A percentile compares a stretch with the other conserved stretches of the same genome.
phyloP scores from a whole-genome alignment of 345 rosid genomes.

The Syzygium jambos region DNA sequence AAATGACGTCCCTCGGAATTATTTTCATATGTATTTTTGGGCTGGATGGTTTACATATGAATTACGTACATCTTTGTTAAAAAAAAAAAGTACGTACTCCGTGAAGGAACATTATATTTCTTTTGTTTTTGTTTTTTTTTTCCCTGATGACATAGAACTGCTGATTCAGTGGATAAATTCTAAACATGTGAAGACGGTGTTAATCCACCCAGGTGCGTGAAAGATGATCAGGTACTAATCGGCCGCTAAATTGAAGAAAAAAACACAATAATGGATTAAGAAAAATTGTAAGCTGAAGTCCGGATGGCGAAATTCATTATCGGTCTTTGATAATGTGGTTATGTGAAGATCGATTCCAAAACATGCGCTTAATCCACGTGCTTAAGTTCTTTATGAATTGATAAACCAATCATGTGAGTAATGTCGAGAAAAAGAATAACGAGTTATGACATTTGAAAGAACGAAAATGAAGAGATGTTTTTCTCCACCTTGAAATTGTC shows the following conservation, averaged over 20 bases:
- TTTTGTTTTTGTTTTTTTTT: no score
- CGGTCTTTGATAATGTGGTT: neutral
- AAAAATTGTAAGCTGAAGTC: neutral
- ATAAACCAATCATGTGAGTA: neutral
- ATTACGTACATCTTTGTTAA: neutral
- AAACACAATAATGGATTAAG: no score
- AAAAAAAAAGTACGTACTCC: neutral
- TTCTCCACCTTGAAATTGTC: no score
- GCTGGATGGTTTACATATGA: neutral
- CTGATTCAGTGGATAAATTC: no score
- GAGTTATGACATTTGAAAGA: no score
- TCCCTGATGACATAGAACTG: neutral
- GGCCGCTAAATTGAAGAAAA: no score
- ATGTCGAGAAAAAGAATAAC: neutral
- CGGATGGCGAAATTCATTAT: neutral
- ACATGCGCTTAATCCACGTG: neutral
- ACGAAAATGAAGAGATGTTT: no score
- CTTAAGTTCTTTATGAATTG: neutral
- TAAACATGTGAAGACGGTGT: no score
- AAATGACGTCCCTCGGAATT: no score
- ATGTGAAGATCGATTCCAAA: neutral
- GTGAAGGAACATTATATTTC: neutral
- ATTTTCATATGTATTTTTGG: neutral
- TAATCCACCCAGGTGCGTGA: no score
- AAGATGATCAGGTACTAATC: no score